Percentiles rank a stretch among this genome's conserved stretches.
phyloP scores from a whole-genome alignment of 2,329 filamentous ascomycete genomes.

The Meredithiella fracta region DNA sequence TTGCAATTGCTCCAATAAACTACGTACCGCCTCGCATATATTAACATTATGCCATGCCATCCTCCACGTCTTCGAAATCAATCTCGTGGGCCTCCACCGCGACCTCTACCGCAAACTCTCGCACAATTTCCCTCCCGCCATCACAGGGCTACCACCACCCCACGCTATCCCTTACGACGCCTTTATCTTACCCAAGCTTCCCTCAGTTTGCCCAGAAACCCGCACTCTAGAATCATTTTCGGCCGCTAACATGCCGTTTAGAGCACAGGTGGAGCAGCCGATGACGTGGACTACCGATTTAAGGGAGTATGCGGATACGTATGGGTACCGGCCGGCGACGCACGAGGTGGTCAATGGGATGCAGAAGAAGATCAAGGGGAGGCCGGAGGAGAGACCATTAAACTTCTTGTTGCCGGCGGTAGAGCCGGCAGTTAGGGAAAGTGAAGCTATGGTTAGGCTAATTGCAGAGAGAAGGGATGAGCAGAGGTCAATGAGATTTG shows the following conservation, averaged over 20 bases:
- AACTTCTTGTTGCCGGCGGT: too few species aligned
- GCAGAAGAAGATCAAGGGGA: background rate
- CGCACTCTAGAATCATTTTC: background rate
- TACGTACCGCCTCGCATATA: background rate
- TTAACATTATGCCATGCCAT: constrained; percentile 8
- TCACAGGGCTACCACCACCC: background rate
- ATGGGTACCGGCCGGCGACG: background rate
- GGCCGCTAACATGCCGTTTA: background rate
- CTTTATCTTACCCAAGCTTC: constrained; percentile 4
- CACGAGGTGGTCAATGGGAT: background rate
- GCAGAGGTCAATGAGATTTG: too few species aligned
- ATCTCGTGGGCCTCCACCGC: constrained; percentile 2
- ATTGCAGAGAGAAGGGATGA: too few species aligned
- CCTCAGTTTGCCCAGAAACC: background rate
- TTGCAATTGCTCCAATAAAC: constrained; percentile 6
- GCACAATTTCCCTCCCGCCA: background rate
- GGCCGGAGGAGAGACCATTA: too few species aligned
- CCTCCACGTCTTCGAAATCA: constrained; percentile 8
- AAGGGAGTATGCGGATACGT: background rate
- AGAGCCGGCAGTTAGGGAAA: too few species aligned
- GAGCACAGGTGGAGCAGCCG: background rate
- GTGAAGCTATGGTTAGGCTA: too few species aligned
- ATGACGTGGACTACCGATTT: background rate
- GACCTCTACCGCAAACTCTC: background rate
- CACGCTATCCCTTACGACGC: constrained; percentile 2